phyloP scores from a whole-genome alignment of 352 stramenopile species.

The Globisporangium heterothallicum region DNA sequence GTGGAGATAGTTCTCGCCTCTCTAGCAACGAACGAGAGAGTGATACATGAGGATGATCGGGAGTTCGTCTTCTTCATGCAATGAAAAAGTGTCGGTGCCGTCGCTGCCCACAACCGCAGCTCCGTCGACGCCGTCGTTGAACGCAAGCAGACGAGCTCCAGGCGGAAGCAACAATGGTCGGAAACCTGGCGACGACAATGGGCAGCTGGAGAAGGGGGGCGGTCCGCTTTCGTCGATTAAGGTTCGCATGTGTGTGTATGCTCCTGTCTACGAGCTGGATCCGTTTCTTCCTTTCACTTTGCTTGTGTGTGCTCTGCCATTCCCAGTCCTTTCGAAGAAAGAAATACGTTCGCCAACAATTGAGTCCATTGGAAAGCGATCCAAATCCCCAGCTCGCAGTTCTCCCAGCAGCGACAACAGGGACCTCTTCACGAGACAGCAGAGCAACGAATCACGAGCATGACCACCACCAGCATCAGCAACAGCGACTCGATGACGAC shows the following conservation, averaged over 20 bases:
- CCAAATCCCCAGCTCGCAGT: neutral
- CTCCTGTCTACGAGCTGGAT: neutral
- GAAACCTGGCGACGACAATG: neutral
- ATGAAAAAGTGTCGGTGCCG: conserved; percentile 7
- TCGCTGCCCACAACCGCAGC: neutral
- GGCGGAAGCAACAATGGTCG: neutral
- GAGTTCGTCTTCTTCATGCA: too few species aligned
- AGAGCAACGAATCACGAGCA: neutral
- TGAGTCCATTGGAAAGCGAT: conserved; percentile 36
- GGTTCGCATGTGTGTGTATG: neutral
- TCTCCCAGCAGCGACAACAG: conserved; percentile 6
- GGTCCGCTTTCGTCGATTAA: conserved; percentile 9
- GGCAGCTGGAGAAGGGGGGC: neutral
- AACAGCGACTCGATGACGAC: conserved; percentile 1
- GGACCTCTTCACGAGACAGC: too few species aligned
- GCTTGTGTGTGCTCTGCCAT: neutral
- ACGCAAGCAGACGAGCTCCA: neutral
- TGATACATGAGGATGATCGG: too few species aligned
- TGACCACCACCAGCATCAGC: neutral
- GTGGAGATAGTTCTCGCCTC: too few species aligned
- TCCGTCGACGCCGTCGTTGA: neutral
- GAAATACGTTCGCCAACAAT: conserved; percentile 33
- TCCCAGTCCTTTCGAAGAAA: conserved; percentile 44
- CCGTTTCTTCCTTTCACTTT: neutral
- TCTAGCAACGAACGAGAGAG: too few species aligned